phyloP scores from a whole-genome alignment of 345 rosid genomes.

The Lumnitzera racemosa region DNA sequence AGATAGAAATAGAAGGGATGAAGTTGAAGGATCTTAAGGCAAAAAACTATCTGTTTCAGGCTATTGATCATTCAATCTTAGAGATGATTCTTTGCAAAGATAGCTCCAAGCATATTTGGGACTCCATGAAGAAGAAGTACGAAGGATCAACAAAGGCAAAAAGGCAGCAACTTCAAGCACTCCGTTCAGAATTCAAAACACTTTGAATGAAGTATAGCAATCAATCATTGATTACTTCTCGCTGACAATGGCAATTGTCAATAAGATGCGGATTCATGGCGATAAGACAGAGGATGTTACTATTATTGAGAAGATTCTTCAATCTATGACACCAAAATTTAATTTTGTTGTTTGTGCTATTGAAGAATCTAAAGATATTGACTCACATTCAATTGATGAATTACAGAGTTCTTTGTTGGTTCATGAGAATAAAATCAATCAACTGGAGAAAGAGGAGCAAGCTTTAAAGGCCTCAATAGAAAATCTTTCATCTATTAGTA shows the following conservation, averaged over 20 bases:
- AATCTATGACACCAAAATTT: no score
- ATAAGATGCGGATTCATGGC: background rate
- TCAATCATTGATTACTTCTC: background rate
- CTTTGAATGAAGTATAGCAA: background rate
- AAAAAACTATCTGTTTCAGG: slow-evolving; percentile 1
- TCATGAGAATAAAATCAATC: no score
- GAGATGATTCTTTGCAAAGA: background rate
- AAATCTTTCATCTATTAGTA: no score
- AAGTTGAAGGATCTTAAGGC: background rate
- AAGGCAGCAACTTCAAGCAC: background rate
- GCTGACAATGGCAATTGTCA: background rate
- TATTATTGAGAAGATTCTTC: slow-evolving; percentile 2
- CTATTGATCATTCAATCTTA: background rate
- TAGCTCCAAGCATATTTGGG: slow-evolving; percentile 4
- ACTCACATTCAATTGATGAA: no score
- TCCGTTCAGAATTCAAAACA: background rate
- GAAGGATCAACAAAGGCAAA: background rate
- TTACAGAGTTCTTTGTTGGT: no score
- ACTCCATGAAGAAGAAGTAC: slow-evolving; percentile 2
- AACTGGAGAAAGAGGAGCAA: no score
- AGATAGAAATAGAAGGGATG: background rate
- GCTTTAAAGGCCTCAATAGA: no score
- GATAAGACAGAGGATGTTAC: background rate
- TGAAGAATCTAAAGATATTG: no score
- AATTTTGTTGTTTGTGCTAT: no score